Conservation (phyloP, 2,329 filamentous ascomycete species). For the Arthroderma uncinatum region DNA sequence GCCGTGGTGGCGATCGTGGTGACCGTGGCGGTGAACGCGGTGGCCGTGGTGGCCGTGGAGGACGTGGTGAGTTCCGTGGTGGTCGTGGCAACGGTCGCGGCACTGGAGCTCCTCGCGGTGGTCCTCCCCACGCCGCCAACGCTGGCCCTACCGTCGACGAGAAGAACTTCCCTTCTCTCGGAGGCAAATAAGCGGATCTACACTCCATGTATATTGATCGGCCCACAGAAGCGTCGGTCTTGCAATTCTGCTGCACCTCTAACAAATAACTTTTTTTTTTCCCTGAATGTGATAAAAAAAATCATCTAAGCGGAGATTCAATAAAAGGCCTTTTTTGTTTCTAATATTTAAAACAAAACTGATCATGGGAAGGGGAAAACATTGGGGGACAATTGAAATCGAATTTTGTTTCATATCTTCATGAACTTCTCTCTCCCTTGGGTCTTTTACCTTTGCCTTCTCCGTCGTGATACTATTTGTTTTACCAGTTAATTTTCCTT, state of each 20-base stretch:
- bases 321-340: constrained; percentile 3
- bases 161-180: constrained; percentile 38
- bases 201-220: neutral
- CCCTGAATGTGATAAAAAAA: constrained; percentile 1
- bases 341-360: neutral
- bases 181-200: constrained; percentile 25
- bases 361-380: neutral
- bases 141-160: constrained; percentile 32
- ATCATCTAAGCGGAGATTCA: constrained; percentile 2
- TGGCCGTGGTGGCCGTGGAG: constrained; percentile 23
- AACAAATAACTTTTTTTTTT: constrained; percentile 4
- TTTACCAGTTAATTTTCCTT: neutral
- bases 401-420: neutral
- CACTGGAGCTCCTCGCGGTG: constrained; percentile 20
- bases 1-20: constrained; percentile 42
- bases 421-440: neutral
- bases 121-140: constrained; percentile 25
- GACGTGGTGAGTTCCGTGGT: constrained; percentile 28
- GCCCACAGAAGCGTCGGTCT: neutral
- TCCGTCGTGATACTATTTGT: neutral
- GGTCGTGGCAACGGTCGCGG: constrained; percentile 40
- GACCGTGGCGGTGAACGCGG: constrained; percentile 32
- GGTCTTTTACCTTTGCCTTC: neutral
- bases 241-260: neutral
- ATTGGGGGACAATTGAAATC: neutral